Evolutionary conservation across 1,284 basidiomycete genomes (phyloP).

Genomic region (Volvariella volvacea): DNA sequence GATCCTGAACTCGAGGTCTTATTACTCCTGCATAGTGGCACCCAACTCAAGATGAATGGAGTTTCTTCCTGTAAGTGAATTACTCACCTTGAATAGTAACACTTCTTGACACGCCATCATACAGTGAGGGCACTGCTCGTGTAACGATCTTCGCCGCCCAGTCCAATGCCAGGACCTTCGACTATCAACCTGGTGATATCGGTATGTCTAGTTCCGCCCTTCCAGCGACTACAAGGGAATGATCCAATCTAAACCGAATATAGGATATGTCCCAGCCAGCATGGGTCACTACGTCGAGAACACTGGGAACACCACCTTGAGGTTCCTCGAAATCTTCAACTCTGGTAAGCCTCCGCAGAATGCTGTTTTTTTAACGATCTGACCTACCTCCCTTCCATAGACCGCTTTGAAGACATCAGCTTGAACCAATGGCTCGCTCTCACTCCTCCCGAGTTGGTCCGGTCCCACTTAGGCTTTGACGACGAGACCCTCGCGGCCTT

Average conservation of each 20-base stretch:
- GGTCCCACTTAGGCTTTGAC: constrained; percentile 51
- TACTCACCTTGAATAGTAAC: no score
- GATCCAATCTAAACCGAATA: not conserved
- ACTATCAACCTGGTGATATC: constrained; percentile 62
- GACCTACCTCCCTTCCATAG: no score
- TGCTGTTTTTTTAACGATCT: not conserved
- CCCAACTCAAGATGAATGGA: constrained; percentile 66
- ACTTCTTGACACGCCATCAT: constrained; percentile 3
- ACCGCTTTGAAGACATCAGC: constrained; percentile 57
- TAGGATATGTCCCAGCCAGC: constrained; percentile 51
- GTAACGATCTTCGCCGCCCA: constrained; percentile 59
- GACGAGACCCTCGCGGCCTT: constrained; percentile 38
- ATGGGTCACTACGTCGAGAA: constrained; percentile 70
- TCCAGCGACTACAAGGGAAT: no score
- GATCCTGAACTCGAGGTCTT: not conserved
- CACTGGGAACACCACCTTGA: constrained; percentile 55
- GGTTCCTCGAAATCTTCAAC: constrained; percentile 62
- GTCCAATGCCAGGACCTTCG: constrained; percentile 59
- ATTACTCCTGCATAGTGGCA: constrained; percentile 51
- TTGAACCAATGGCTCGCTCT: constrained; percentile 49
- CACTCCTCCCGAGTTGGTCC: no score
- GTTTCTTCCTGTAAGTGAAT: constrained; percentile 40
- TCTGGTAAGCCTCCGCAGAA: constrained; percentile 18
- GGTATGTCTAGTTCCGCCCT: no score
- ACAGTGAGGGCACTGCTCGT: constrained; percentile 49